Conservation (phyloP, 2,329 filamentous ascomycete species). For the Cyclaneusma minus region DNA sequence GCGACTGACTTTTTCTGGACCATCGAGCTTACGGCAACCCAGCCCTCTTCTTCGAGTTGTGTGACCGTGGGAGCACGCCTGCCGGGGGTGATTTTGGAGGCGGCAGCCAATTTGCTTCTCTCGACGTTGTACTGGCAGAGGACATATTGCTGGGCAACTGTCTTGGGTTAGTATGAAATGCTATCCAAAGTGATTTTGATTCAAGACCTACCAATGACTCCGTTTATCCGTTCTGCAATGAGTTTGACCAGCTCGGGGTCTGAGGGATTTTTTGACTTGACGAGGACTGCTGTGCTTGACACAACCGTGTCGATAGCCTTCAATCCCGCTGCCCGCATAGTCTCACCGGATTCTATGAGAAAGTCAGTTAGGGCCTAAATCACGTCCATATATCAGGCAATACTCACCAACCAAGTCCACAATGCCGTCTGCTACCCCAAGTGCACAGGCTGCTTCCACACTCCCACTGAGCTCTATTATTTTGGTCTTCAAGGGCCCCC, state of each 20-base stretch:
- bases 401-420: constrained; percentile 86
- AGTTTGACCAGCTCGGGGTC: constrained; percentile 69
- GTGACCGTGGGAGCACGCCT: constrained; percentile 88
- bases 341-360: constrained; percentile 88
- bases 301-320: constrained; percentile 91
- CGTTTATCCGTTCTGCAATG: constrained; percentile 73
- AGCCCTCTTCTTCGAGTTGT: constrained; percentile 72
- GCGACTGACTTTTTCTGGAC: constrained; percentile 34
- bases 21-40: constrained; percentile 93
- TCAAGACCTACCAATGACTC: constrained; percentile 60
- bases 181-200: neutral
- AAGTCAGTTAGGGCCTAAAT: constrained; percentile 7
- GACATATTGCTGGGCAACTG: constrained; percentile 77
- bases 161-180: constrained; percentile 4
- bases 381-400: neutral
- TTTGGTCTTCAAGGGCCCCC: constrained; percentile 58
- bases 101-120: constrained; percentile 48
- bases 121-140: constrained; percentile 94
- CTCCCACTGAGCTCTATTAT: constrained; percentile 92
- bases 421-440: constrained; percentile 92
- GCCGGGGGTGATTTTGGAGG: constrained; percentile 71
- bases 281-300: constrained; percentile 73
- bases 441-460: constrained; percentile 89
- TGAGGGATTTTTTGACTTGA: constrained; percentile 75
- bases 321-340: constrained; percentile 89